Base-by-base conservation (phyloP, 2,329 filamentous ascomycete species). In the Trichoderma gracile region DNA sequence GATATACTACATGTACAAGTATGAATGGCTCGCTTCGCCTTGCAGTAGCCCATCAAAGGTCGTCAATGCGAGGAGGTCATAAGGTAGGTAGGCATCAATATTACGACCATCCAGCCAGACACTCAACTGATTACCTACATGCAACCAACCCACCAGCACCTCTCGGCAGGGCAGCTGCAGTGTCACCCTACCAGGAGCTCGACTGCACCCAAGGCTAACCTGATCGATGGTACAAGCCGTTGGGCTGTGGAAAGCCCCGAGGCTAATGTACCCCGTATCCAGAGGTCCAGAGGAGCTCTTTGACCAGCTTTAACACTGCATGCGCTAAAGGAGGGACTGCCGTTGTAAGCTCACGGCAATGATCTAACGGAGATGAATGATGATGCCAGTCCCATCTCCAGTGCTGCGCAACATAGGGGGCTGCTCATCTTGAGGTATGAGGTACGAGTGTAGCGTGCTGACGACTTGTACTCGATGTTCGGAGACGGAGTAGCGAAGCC, bases 181-280 rank as follows among this genome's bases (percentile, higher is more conserved):
- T 61, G 58, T 50, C 47, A 61, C 58, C 46, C 46, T 60, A 17
- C 38, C 54, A n/a, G n/a, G n/a, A n/a, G n/a, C n/a, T n/a, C n/a
- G n/a, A n/a, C n/a, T n/a, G n/a, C 10, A 38, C 33, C 10, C 2
- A 38, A 14, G 33, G 10, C 33, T 14, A 38, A 38, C 33, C 33
- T 38, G 33, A 23, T 23, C 12, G 42, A 9, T n/a, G n/a, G 33
- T 38, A 55, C 53, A 42, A 43, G 53, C 55, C 25, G 45, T 33
- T 58, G 42, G 38, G 57, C 38, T 52, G 33, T 14, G 42, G 47
- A 52, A 52, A 52, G 57, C 47, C 47, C 57, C 57, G 30, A 40
- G 52, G 57, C 57, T 60, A 60, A 60, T 42, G 57, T 52, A 60
- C 57, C 38, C 46, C 47, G 57, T 52, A 60, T 59, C 45, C 12